Conservation (phyloP, 106 monocot genomes). For the Cymbidium sinense region DNA sequence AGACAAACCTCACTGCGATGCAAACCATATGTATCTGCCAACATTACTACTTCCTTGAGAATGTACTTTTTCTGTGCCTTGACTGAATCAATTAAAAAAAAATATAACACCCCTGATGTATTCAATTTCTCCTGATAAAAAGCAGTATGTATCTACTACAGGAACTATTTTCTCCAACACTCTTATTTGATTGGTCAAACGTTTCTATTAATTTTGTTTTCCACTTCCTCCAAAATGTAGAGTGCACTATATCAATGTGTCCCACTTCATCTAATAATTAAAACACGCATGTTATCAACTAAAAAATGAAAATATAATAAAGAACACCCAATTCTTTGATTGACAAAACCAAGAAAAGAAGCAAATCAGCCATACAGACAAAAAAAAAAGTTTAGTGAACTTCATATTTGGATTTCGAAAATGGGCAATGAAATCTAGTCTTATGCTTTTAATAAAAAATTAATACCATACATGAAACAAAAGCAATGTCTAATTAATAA, state of each 20-base stretch:
- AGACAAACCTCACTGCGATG: conserved; percentile 60
- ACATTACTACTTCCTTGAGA: conserved; percentile 58
- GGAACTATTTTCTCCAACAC: conserved; percentile 62
- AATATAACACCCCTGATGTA: conserved; percentile 63
- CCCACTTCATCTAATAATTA: conserved; percentile 40
- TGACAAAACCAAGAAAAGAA: neutral
- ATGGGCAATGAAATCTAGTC: too few species aligned
- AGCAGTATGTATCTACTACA: conserved; percentile 58
- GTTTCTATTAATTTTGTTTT: conserved; percentile 76
- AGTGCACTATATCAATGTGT: conserved; percentile 51
- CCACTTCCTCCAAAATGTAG: conserved; percentile 88
- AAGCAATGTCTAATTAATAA: too few species aligned
- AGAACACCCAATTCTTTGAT: neutral
- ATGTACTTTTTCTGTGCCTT: conserved; percentile 78
- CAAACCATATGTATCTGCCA: conserved; percentile 77
- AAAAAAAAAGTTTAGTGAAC: too few species aligned
- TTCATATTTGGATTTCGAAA: too few species aligned
- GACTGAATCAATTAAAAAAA: conserved; percentile 67
- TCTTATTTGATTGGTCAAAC: conserved; percentile 54
- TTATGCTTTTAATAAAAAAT: too few species aligned
- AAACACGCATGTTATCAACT: neutral
- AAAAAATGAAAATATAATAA: neutral
- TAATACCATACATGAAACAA: too few species aligned
- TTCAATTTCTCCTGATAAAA: conserved; percentile 64
- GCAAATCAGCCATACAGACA: too few species aligned